phyloP scores from a whole-genome alignment of 345 rosid species.

The Clausena lansium region DNA sequence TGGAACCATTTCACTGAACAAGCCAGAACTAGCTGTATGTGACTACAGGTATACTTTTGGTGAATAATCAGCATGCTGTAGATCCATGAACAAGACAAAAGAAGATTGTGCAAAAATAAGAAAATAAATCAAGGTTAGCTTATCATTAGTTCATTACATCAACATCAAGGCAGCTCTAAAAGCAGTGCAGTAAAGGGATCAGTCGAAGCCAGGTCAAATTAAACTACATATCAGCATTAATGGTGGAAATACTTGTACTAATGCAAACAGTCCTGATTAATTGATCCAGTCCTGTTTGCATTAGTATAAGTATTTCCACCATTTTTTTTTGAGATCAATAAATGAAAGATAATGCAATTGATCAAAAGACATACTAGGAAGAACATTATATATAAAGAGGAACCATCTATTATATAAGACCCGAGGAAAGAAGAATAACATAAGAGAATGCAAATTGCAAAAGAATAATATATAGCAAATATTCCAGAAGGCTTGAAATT shows the following conservation, averaged over 20 bases:
- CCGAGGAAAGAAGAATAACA: background rate
- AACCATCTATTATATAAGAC: background rate
- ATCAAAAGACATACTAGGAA: background rate
- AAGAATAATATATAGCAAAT: background rate
- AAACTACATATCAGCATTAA: background rate
- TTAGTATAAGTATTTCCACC: no score
- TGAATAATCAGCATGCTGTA: background rate
- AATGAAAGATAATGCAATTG: background rate
- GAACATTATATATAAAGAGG: background rate
- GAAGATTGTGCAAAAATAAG: background rate
- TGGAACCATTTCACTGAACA: background rate
- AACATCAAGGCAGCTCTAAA: background rate
- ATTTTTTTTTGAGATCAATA: no score
- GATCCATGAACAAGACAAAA: background rate
- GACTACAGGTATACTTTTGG: background rate
- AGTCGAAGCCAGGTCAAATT: background rate
- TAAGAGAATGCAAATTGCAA: background rate
- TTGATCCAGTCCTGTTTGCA: no score
- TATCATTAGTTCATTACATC: no score
- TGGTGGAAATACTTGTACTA: background rate
- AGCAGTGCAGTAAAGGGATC: background rate
- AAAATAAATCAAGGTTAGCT: background rate
- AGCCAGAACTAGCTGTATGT: background rate
- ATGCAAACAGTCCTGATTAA: no score
- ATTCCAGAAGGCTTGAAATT: slow-evolving; percentile 4